These are phyloP conservation scores for Lactifluus piperatus DNA, from an alignment of 768 basidiomycete species.

Conservation along the genomic window DNA sequence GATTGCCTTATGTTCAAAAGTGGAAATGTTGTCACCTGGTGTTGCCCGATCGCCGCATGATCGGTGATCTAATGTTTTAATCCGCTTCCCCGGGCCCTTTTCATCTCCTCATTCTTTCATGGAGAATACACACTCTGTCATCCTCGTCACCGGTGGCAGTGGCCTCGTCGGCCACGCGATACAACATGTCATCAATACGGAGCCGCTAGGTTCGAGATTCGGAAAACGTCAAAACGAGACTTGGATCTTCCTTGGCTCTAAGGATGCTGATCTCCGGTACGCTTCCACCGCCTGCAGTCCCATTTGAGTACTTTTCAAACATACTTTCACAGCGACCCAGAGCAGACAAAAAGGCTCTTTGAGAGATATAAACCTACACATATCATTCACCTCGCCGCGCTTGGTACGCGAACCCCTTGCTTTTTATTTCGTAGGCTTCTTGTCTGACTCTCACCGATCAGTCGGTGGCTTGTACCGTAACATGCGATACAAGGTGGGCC, in stretches of 20 bases:
- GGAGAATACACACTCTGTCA: slow-evolving; percentile 28
- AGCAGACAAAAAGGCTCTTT: slow-evolving; percentile 63
- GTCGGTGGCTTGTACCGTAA: slow-evolving; percentile 95
- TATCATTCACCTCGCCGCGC: slow-evolving; percentile 93
- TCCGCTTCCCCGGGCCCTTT: background rate
- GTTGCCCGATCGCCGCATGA: too few species aligned
- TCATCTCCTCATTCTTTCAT: background rate
- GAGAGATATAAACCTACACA: slow-evolving; percentile 91
- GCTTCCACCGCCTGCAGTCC: background rate
- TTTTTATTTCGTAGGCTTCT: background rate
- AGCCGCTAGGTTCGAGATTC: slow-evolving; percentile 70
- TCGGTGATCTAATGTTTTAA: too few species aligned
- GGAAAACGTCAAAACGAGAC: slow-evolving; percentile 68
- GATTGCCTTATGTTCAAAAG: too few species aligned
- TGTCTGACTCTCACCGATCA: slow-evolving; percentile 24
- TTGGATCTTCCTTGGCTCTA: slow-evolving; percentile 77
- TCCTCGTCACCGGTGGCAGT: slow-evolving; percentile 79
- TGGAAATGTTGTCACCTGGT: too few species aligned
- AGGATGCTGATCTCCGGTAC: slow-evolving; percentile 81
- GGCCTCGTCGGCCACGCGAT: slow-evolving; percentile 87
- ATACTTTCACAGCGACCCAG: slow-evolving; percentile 48
- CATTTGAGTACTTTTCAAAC: too few species aligned
- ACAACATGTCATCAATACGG: slow-evolving; percentile 65
- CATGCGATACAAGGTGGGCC: slow-evolving; percentile 80
- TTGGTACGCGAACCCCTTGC: slow-evolving; percentile 46